Percentiles rank a stretch among this genome's conserved stretches.
Conservation (phyloP, 805 yeast species). For the Lachancea quebecensis region DNA sequence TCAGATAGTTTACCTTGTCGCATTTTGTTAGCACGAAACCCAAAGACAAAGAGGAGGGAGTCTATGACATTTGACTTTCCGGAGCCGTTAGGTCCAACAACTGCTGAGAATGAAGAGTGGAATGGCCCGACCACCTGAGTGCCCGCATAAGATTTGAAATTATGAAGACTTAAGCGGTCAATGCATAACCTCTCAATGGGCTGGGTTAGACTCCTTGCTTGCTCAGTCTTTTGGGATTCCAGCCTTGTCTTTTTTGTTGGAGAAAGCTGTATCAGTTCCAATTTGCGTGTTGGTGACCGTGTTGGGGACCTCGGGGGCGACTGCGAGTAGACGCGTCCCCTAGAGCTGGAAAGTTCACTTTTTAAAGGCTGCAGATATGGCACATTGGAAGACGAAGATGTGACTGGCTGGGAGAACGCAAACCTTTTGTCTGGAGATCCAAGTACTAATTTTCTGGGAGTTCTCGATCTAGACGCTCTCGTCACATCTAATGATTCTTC, state of each 20-base stretch:
- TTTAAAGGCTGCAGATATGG: slow-evolving; percentile 30
- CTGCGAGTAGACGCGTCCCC: slow-evolving; percentile 31
- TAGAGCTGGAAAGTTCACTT: slow-evolving; percentile 21
- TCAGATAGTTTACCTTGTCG: slow-evolving; percentile 92
- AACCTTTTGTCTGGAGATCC: slow-evolving; percentile 19
- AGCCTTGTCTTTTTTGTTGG: slow-evolving; percentile 34
- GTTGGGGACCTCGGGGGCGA: slow-evolving; percentile 31
- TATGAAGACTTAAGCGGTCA: slow-evolving; percentile 60
- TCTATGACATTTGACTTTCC: slow-evolving; percentile 98
- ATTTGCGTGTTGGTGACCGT: slow-evolving; percentile 34
- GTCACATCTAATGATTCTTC: slow-evolving; percentile 8
- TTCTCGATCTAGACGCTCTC: slow-evolving; percentile 14
- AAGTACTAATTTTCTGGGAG: slow-evolving; percentile 26
- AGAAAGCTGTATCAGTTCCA: slow-evolving; percentile 38
- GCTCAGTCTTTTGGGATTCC: slow-evolving; percentile 26
- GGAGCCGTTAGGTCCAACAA: slow-evolving; percentile 97
- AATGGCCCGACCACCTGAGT: slow-evolving; percentile 91
- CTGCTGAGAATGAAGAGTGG: slow-evolving; percentile 88
- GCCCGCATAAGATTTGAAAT: slow-evolving; percentile 96
- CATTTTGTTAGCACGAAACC: slow-evolving; percentile 94
- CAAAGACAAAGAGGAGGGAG: slow-evolving; percentile 92
- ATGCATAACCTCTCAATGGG: slow-evolving; percentile 58
- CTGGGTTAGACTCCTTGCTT: slow-evolving; percentile 27
- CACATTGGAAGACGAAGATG: slow-evolving; percentile 18
- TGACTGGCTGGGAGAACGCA: slow-evolving; percentile 23